These are phyloP conservation scores for Colletotrichum acutatum DNA, from an alignment of 2,329 filamentous ascomycete species.

Conservation along the genomic window DNA sequence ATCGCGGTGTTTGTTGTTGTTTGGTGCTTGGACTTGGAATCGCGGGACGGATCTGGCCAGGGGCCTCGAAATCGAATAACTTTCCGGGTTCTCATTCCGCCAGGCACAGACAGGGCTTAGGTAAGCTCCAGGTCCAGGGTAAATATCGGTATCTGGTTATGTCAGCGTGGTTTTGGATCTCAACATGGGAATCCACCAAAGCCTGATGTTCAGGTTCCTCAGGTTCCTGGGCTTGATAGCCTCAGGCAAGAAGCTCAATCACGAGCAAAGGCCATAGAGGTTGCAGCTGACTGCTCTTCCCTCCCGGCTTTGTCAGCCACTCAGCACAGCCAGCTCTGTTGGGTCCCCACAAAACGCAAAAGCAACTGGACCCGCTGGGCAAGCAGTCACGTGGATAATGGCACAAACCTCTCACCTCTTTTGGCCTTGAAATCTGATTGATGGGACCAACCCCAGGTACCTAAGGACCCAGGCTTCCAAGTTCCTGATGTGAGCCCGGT, in stretches of 20 bases:
- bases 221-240: no score
- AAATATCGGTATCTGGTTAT: not conserved
- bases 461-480: not conserved
- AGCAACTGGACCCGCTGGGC: not conserved
- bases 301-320: not conserved
- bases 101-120: not conserved
- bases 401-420: not conserved
- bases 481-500: not conserved
- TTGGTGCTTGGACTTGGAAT: not conserved
- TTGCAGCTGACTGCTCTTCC: not conserved
- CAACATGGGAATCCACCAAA: not conserved
- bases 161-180: not conserved
- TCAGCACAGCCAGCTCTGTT: not conserved
- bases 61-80: not conserved
- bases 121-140: not conserved
- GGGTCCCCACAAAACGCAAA: not conserved
- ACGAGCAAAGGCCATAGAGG: not conserved
- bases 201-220: not conserved
- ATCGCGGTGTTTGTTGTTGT: not conserved
- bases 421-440: constrained; percentile 33
- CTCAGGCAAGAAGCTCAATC: not conserved
- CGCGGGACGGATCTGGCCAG: constrained; percentile 7
- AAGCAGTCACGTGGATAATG: constrained; percentile 27
- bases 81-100: not conserved
- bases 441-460: not conserved